A percentile compares a stretch with the other conserved stretches of the same genome.
These are phyloP conservation scores for Amanita muscaria DNA, from an alignment of 768 basidiomycete species.

Conservation along the genomic window DNA sequence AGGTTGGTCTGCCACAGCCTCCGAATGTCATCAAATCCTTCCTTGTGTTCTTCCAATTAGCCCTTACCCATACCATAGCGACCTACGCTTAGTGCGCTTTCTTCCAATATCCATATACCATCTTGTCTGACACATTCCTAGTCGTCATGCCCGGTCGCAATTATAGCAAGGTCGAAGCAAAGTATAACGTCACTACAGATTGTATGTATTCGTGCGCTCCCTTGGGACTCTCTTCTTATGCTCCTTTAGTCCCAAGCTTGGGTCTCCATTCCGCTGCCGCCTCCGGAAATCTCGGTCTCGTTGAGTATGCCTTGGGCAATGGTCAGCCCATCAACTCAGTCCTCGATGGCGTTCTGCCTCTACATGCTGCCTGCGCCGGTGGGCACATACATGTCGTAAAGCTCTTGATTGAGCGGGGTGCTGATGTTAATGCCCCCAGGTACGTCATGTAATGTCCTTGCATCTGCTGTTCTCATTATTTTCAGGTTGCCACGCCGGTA, in stretches of 20 bases:
- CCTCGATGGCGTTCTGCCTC: constrained; percentile 90
- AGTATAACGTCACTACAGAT: constrained; percentile 51
- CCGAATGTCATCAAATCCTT: constrained; percentile 4
- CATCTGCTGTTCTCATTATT: constrained; percentile 10
- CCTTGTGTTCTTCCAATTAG: neutral
- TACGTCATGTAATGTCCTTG: constrained; percentile 25
- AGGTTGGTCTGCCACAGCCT: constrained; percentile 6
- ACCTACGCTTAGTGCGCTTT: neutral
- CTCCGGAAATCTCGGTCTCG: constrained; percentile 86
- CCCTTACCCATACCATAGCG: neutral
- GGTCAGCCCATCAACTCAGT: constrained; percentile 97
- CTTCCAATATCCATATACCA: neutral
- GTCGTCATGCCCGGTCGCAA: constrained; percentile 38
- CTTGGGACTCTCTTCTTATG: constrained; percentile 7
- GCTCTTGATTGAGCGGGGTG: constrained; percentile 84
- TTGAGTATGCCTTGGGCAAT: constrained; percentile 84
- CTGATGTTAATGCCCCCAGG: constrained; percentile 97
- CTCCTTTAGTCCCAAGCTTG: constrained; percentile 55
- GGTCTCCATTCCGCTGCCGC: constrained; percentile 72
- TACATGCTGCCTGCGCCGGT: constrained; percentile 90
- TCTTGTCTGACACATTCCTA: neutral
- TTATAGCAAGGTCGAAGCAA: constrained; percentile 41
- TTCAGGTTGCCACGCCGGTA: constrained; percentile 65
- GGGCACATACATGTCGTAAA: constrained; percentile 85
- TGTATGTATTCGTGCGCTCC: constrained; percentile 26